A percentile compares a stretch with the other conserved stretches of the same genome.
phyloP scores from a whole-genome alignment of 2,329 filamentous ascomycete genomes.

The Nemania serpens region DNA sequence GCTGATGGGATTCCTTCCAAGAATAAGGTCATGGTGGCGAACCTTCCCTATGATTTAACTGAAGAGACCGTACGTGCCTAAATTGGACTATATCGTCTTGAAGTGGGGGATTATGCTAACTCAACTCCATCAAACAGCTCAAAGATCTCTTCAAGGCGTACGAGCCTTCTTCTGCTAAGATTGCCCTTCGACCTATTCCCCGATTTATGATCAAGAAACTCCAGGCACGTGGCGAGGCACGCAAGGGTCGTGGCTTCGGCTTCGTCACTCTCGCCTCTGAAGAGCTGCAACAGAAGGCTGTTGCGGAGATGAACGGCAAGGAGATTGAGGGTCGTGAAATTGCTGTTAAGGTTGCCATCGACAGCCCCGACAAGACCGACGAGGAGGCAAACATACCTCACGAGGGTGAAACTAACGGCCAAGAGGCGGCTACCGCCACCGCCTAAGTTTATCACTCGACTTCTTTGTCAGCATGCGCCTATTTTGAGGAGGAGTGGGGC shows the following conservation, averaged over 20 bases:
- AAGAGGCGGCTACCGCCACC: constrained; percentile 45
- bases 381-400: constrained; percentile 74
- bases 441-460: constrained; percentile 28
- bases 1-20: constrained; percentile 98
- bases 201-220: constrained; percentile 99
- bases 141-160: constrained; percentile 96
- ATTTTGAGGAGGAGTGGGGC: constrained; percentile 32
- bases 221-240: constrained; percentile 93
- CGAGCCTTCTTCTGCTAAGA: constrained; percentile 93
- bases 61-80: constrained; percentile 81
- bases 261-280: constrained; percentile 96
- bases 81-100: not conserved
- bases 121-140: constrained; percentile 63
- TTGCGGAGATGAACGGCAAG: constrained; percentile 98
- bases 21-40: constrained; percentile 99
- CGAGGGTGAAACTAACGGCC: constrained; percentile 50
- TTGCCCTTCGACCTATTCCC: constrained; percentile 95
- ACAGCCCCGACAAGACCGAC: constrained; percentile 94
- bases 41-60: constrained; percentile 96
- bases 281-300: constrained; percentile 96
- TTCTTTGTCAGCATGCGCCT: constrained; percentile 31
- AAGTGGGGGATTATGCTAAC: constrained; percentile 19
- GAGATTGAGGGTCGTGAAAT: constrained; percentile 99
- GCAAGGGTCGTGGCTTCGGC: constrained; percentile 98
- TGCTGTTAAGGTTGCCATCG: constrained; percentile 99